A percentile compares a stretch with the other conserved stretches of the same genome.
Evolutionary conservation across 2,329 filamentous ascomycete species (phyloP).

Genomic region (Curvularia sp.): DNA sequence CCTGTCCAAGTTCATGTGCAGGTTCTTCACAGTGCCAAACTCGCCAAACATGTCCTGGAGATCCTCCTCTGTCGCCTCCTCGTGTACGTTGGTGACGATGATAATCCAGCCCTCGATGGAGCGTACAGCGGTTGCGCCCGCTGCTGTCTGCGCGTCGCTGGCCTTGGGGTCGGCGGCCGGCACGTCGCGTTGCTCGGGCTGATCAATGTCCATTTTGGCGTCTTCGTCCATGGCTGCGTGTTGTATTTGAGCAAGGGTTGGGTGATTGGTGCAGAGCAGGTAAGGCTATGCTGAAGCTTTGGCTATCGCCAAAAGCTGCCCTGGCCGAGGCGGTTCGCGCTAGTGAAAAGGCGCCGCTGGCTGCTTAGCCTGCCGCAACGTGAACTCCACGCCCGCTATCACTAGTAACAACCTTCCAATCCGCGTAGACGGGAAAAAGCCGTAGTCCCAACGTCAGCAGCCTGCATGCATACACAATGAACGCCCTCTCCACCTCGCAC

Average conservation of each 20-base stretch:
- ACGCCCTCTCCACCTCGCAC: constrained; percentile 1
- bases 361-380: constrained; percentile 7
- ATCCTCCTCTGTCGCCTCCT: constrained; percentile 85
- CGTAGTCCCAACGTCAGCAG: constrained; percentile 1
- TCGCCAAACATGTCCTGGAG: constrained; percentile 83
- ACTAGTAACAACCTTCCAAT: constrained; percentile 2
- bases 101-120: constrained; percentile 92
- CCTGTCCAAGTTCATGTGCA: constrained; percentile 82
- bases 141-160: constrained; percentile 73
- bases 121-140: constrained; percentile 79
- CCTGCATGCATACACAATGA: constrained; percentile 8
- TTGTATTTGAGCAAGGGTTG: constrained; percentile 11
- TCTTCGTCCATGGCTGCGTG: constrained; percentile 54
- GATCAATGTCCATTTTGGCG: constrained; percentile 56
- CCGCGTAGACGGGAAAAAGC: not conserved
- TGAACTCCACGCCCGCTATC: not conserved
- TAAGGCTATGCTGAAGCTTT: constrained; percentile 4
- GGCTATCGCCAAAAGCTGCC: constrained; percentile 21
- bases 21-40: constrained; percentile 85
- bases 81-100: constrained; percentile 85
- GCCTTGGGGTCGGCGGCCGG: constrained; percentile 58
- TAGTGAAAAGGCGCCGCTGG: constrained; percentile 10
- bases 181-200: constrained; percentile 48
- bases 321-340: constrained; percentile 12
- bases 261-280: constrained; percentile 4